These are phyloP conservation scores for Vigna reflexopilosa DNA, from an alignment of 306 rosid species.

Conservation along the genomic window DNA sequence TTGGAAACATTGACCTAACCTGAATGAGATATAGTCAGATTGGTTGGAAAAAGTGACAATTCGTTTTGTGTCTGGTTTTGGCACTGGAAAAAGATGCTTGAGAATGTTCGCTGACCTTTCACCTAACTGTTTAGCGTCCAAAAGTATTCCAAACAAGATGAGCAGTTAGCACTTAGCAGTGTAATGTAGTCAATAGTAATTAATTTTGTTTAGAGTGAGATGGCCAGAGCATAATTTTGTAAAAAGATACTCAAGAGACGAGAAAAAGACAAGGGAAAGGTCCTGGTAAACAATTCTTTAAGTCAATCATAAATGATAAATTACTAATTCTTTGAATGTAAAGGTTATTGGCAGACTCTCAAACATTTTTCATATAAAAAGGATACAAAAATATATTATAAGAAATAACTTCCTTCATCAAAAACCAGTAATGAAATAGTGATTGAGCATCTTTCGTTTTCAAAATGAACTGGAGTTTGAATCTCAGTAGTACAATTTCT, in stretches of 20 bases:
- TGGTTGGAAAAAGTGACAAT: slow-evolving; percentile 80
- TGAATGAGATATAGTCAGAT: slow-evolving; percentile 86
- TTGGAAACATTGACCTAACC: slow-evolving; percentile 55
- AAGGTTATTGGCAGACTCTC: background rate
- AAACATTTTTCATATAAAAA: background rate
- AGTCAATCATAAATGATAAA: background rate
- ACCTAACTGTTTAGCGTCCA: slow-evolving; percentile 68
- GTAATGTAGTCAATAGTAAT: slow-evolving; percentile 1
- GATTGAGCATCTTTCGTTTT: background rate
- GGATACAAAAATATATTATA: background rate
- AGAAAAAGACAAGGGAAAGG: background rate
- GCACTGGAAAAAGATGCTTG: slow-evolving; percentile 88
- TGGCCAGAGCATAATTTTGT: slow-evolving; percentile 10
- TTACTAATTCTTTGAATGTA: background rate
- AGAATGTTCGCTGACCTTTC: slow-evolving; percentile 84
- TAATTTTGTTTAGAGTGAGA: background rate
- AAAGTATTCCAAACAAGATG: slow-evolving; percentile 36
- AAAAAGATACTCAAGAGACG: background rate
- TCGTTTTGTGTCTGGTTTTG: slow-evolving; percentile 92
- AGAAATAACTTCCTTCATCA: background rate
- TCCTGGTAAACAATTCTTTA: background rate
- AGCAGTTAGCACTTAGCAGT: slow-evolving; percentile 32
- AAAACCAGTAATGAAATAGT: background rate
- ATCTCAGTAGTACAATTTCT: background rate
- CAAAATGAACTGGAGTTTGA: background rate